Evolutionary conservation across 805 yeast species (phyloP).

Genomic region (Sporopachydermia quercuum): DNA sequence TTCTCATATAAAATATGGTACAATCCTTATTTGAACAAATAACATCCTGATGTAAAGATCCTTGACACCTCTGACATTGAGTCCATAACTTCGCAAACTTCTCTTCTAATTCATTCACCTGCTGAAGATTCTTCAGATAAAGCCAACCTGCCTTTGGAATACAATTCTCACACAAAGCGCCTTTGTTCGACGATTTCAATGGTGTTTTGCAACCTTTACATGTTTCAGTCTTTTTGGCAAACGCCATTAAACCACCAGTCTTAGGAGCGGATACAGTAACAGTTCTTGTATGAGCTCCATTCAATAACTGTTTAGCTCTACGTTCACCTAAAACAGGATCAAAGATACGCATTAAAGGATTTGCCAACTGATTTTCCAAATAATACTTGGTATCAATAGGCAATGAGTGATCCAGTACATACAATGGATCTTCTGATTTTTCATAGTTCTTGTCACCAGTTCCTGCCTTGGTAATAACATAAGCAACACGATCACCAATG

Average conservation of each 20-base stretch:
- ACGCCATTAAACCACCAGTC: conserved; percentile 79
- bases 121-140: conserved; percentile 68
- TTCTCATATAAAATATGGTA: conserved; percentile 95
- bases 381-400: conserved; percentile 93
- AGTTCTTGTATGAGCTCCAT: conserved; percentile 74
- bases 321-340: conserved; percentile 88
- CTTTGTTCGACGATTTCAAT: conserved; percentile 36
- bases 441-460: conserved; percentile 79
- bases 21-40: conserved; percentile 92
- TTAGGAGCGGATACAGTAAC: conserved; percentile 56
- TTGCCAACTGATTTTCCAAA: conserved; percentile 80
- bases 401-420: conserved; percentile 78
- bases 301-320: conserved; percentile 63
- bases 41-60: conserved; percentile 90
- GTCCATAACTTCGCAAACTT: conserved; percentile 90
- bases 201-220: conserved; percentile 87
- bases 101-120: conserved; percentile 65
- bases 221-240: conserved; percentile 76
- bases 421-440: conserved; percentile 93
- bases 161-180: conserved; percentile 76
- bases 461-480: conserved; percentile 75
- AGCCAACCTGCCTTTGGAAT: conserved; percentile 54
- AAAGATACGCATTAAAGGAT: conserved; percentile 85
- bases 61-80: conserved; percentile 95
- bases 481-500: conserved; percentile 95